Conservation (phyloP, 257 asterid species). For the Lycium barbarum region DNA sequence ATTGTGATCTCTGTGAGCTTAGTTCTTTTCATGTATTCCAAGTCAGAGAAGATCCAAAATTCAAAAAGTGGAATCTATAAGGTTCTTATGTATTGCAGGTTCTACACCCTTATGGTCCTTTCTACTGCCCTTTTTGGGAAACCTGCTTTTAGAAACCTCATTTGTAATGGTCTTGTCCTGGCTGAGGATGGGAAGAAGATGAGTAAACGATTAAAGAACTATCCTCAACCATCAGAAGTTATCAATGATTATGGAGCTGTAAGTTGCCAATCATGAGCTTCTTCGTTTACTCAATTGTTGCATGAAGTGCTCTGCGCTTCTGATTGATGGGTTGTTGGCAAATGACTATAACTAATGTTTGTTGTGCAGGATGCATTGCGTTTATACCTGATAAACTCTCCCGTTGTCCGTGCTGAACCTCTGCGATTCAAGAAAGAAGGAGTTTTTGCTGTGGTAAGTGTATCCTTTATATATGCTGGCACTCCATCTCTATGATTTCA, state of each 20-base stretch:
- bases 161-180: conserved; percentile 96
- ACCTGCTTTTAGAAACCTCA: conserved; percentile 97
- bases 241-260: conserved; percentile 94
- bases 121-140: conserved; percentile 96
- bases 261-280: conserved; percentile 36
- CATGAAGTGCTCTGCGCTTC: neutral
- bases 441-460: conserved; percentile 76
- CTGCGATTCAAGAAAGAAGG: conserved; percentile 94
- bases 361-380: conserved; percentile 74
- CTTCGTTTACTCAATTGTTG: conserved; percentile 12
- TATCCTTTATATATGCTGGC: neutral
- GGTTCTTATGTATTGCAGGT: conserved; percentile 44
- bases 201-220: conserved; percentile 93
- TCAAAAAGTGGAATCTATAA: neutral
- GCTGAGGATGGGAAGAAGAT: conserved; percentile 99
- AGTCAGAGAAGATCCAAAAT: neutral
- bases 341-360: neutral
- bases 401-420: conserved; percentile 99
- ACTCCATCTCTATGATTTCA: neutral
- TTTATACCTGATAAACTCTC: conserved; percentile 91
- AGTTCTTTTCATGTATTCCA: conserved; percentile 14
- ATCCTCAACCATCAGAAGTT: conserved; percentile 95
- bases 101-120: conserved; percentile 96
- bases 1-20: neutral
- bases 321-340: conserved; percentile 11